Percentiles rank a stretch among this genome's conserved stretches.
Evolutionary conservation across 805 yeast species (phyloP).

Genomic region (Pichia pseudocactophila): DNA sequence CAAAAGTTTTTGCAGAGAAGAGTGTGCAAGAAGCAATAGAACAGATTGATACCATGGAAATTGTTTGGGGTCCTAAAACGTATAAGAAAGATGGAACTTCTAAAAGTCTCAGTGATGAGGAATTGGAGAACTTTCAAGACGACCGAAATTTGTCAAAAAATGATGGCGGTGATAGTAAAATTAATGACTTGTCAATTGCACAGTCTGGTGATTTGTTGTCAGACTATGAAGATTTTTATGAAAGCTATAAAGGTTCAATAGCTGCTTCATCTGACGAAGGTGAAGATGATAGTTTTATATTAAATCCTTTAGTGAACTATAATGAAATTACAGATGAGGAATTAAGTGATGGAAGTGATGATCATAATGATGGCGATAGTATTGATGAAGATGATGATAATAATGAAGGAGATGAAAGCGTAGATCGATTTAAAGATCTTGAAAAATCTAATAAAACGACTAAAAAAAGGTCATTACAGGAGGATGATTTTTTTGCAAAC

Average conservation of each 20-base stretch:
- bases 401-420: constrained; percentile 33
- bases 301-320: constrained; percentile 35
- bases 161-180: constrained; percentile 12
- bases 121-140: constrained; percentile 12
- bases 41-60: constrained; percentile 7
- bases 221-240: constrained; percentile 16
- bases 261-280: constrained; percentile 39
- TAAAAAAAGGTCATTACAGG: constrained; percentile 12
- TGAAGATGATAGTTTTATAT: constrained; percentile 19
- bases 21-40: constrained; percentile 1
- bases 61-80: constrained; percentile 13
- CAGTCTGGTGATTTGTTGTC: constrained; percentile 1
- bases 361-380: constrained; percentile 15
- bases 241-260: constrained; percentile 25
- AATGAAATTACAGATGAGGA: constrained; percentile 63
- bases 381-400: constrained; percentile 4
- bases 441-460: too few species aligned
- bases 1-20: constrained; percentile 39
- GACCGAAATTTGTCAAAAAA: constrained; percentile 3
- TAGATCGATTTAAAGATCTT: background rate
- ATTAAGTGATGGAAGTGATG: constrained; percentile 19
- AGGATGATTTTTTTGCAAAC: constrained; percentile 36
- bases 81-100: constrained; percentile 15
- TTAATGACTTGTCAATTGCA: too few species aligned
- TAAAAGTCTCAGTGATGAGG: constrained; percentile 9